Base-by-base conservation (phyloP, 2,329 filamentous ascomycete genomes). In the Pseudopithomyces chartarum region DNA sequence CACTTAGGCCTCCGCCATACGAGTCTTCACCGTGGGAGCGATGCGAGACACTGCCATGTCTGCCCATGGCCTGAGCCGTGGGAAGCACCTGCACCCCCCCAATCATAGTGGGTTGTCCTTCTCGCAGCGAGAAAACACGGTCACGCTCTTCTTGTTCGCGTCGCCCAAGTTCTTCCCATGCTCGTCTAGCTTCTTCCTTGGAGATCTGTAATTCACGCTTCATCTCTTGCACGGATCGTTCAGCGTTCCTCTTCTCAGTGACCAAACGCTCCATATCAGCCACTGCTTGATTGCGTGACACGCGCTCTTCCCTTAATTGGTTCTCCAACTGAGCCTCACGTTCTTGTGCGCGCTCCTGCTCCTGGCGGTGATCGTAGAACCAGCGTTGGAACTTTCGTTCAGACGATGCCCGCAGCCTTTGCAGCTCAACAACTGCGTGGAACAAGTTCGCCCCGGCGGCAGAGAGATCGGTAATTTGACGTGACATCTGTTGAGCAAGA, bases 331-430 rank as follows among this genome's bases (percentile, higher is more conserved):
- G 86, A 2, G 87, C 92, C 55, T 92, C 90, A 36, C 90, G 82
- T 76, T 98, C 95, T 63, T 91, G 89, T 48, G 88, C 85, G 26
- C 90, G 87, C 78, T 98, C 95, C 63, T 96, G 87, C 64, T 98
- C 93, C 32, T 89, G 85, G 50, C 93, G 85, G 7, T 93, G 97
- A 74, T 99, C 95, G 66, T 96, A 97, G 78, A 98, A 98, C 95
- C 95, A 99, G 49, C 95, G 86, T 77, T 99, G 95, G 68, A 99
- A 99, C 74, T 98, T 98, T 62, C 95, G 88, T 76, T 99, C 95
- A 0, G 94, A 98, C 54, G 92, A 97, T 36, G 95, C 95, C 42
- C 95, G 90, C 23, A 99, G 82, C 29, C 95, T 88, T 75, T 99
- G 95, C 44, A 99, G 81, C 76, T 99, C 95, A 3, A 99, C 95